Evolutionary conservation across 2,329 filamentous ascomycete species (phyloP).

Genomic region (Pseudogymnoascus sp.): DNA sequence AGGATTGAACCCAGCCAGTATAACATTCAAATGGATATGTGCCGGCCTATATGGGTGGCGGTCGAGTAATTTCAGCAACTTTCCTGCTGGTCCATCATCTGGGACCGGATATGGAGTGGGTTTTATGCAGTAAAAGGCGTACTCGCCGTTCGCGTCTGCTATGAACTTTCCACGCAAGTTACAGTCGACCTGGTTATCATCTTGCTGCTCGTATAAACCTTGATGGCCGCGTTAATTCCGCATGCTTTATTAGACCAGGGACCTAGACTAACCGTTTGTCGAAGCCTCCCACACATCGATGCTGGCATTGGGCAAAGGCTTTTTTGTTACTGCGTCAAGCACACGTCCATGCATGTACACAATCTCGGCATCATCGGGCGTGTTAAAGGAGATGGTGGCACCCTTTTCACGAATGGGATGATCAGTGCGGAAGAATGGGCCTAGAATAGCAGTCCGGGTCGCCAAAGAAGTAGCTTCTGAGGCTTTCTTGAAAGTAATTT

Average conservation of each 20-base stretch:
- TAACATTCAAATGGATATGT: conserved; percentile 56
- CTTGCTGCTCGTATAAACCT: conserved; percentile 52
- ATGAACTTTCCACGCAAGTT: conserved; percentile 58
- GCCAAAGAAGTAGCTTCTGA: conserved; percentile 38
- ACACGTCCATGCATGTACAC: conserved; percentile 54
- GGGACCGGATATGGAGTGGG: conserved; percentile 36
- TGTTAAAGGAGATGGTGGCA: conserved; percentile 42
- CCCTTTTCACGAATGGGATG: conserved; percentile 51
- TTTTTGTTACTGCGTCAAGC: conserved; percentile 45
- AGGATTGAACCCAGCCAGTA: conserved; percentile 48
- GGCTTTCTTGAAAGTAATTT: conserved; percentile 25
- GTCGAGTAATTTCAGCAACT: conserved; percentile 51
- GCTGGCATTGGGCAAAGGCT: conserved; percentile 49
- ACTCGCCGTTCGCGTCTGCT: conserved; percentile 51
- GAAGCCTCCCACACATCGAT: conserved; percentile 61
- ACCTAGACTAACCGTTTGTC: conserved; percentile 40
- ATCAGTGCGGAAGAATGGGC: conserved; percentile 58
- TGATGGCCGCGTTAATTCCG: neutral
- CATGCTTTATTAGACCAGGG: neutral
- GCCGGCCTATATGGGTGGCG: conserved; percentile 56
- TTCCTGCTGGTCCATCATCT: conserved; percentile 43
- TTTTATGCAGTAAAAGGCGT: conserved; percentile 43
- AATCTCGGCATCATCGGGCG: conserved; percentile 43
- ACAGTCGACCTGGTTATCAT: conserved; percentile 52
- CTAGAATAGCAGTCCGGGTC: conserved; percentile 50